Evolutionary conservation across 2,329 filamentous ascomycete species (phyloP), one percentile per base, ranked within the genome.

Genomic region (Madurella mycetomatis): DNA sequence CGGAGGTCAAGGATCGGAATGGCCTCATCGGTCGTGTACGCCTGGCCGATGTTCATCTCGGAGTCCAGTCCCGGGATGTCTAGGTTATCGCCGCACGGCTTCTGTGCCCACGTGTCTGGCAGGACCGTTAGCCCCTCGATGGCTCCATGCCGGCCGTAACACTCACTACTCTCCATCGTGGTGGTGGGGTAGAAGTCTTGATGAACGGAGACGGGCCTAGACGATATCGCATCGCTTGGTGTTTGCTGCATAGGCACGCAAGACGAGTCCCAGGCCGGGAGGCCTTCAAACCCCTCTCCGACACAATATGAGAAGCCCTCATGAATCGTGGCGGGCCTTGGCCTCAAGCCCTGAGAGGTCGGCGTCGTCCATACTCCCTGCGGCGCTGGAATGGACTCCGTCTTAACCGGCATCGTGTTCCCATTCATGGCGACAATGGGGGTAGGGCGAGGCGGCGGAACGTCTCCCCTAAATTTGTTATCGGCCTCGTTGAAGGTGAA

Each of bases 1-100:
- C 81, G 74, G 54, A 85, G 69, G 64, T 86, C 83, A 37, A 85
- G 72, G 53, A 86, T 79, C 12, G 82, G 80, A 58, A 85, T 79
- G 50, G 78, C 77, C 59, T 86, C 83, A 60, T 86, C 83, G 5
- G 80, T 76, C 5, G 81, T 82, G 67, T 80, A 84, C 7, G 81
- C 81, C 64, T 85, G 82, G 47, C 81, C 81, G 60, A 86, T 84
- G 60, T 70, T 68, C 73, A 83, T 79, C 37, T 85, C 83, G 12
- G 73, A 69, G 40, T 85, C 81, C 49, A 85, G 66, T 45, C 70
- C 71, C 18, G 80, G 76, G 47, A 84, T 72, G 34, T 84, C 81
- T 46, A 82, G 70, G 51, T 69, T 75, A 50, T 84, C 81, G 48
- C 83, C 81, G 59, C 75, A 81, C 15, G 78, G 69, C 66, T 85